These are phyloP conservation scores for Neurospora pannonica DNA, from an alignment of 495 filamentous ascomycete genomes.

Conservation along the genomic window DNA sequence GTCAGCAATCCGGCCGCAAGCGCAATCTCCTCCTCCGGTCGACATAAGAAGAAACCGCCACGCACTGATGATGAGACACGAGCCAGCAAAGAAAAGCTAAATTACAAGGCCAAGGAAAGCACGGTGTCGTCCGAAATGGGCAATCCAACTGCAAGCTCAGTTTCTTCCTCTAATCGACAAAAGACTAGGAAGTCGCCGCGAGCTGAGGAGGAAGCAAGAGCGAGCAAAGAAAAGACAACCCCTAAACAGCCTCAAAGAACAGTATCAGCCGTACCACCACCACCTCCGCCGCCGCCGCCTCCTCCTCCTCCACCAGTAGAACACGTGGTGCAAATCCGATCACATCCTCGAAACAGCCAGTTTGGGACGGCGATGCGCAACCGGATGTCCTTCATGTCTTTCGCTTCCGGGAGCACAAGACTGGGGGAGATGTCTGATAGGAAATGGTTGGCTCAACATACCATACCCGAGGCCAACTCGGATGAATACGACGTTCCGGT, in stretches of 20 bases:
- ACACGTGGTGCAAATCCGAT: neutral
- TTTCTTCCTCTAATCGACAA: neutral
- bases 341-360: neutral
- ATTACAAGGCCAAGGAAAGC: neutral
- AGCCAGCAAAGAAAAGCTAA: neutral
- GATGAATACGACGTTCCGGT: constrained; percentile 22
- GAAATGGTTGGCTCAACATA: constrained; percentile 14
- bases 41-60: neutral
- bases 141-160: neutral
- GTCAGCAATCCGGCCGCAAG: neutral
- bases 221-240: neutral
- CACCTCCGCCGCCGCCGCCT: neutral
- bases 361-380: constrained; percentile 6
- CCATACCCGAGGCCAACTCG: constrained; percentile 3
- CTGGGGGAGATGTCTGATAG: constrained; percentile 27
- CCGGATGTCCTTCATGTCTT: constrained; percentile 21
- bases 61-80: neutral
- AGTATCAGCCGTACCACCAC: neutral
- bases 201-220: neutral
- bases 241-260: neutral
- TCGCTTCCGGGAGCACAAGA: constrained; percentile 25
- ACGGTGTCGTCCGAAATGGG: neutral
- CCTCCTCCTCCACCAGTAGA: neutral
- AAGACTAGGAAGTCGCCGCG: neutral
- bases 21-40: neutral